Conservation (phyloP, 495 filamentous ascomycete genomes). For the Cercophora scortea region DNA sequence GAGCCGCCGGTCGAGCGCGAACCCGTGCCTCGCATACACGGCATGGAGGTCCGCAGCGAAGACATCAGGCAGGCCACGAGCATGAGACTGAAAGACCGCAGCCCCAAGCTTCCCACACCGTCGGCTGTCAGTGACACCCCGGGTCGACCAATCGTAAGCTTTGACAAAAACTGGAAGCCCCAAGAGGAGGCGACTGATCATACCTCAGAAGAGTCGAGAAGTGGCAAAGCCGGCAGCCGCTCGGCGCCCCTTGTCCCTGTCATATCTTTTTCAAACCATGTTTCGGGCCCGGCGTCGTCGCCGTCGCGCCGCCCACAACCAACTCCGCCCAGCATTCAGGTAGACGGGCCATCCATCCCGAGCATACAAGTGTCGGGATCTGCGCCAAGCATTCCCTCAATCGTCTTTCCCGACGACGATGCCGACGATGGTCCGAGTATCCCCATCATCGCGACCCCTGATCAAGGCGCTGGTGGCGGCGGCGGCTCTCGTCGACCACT, state of each 20-base stretch:
- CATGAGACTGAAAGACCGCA: conserved; percentile 77
- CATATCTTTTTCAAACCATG: conserved; percentile 51
- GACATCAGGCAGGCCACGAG: conserved; percentile 88
- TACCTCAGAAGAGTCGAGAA: conserved; percentile 35
- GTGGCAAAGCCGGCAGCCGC: conserved; percentile 11
- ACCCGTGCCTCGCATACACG: conserved; percentile 52
- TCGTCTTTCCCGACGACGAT: conserved; percentile 29
- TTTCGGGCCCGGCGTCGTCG: conserved; percentile 24
- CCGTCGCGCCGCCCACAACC: conserved; percentile 23
- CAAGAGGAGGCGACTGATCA: conserved; percentile 50
- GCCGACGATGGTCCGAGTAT: conserved; percentile 26
- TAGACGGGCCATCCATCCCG: conserved; percentile 23
- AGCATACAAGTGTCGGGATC: conserved; percentile 21
- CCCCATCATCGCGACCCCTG: conserved; percentile 37
- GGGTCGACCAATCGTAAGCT: conserved; percentile 89
- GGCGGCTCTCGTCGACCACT: conserved; percentile 29
- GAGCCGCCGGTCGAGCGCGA: conserved; percentile 11
- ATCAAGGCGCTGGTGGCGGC: conserved; percentile 21
- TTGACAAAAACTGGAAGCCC: conserved; percentile 73
- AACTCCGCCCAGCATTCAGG: conserved; percentile 29
- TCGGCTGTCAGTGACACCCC: conserved; percentile 77
- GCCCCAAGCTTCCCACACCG: conserved; percentile 74
- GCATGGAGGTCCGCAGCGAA: conserved; percentile 72
- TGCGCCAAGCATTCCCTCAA: conserved; percentile 19
- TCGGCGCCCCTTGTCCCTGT: conserved; percentile 38